Evolutionary conservation across 768 basidiomycete species (phyloP), one percentile per base, ranked within the genome.

Genomic region (Auriscalpium microsporum): DNA sequence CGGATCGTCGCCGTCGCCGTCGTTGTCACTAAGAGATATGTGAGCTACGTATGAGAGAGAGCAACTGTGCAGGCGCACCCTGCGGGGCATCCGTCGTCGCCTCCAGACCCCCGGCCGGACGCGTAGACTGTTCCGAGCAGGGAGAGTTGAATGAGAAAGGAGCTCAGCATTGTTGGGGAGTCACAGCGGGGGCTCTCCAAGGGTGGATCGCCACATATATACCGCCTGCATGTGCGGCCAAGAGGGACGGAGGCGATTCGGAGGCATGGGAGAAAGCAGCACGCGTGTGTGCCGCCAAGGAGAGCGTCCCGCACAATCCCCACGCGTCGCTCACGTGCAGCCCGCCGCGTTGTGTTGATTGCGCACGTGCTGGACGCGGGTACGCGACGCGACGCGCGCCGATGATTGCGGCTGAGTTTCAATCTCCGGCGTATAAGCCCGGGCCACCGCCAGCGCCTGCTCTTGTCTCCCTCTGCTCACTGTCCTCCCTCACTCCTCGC

Each of bases 371-470:
- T 8, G 35, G 51, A 56, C 56, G 58, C 45, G 37, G 16, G 16
- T 14, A 42, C 16, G 21, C 19, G 52, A 56, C 58, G 58, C 54
- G 58, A 53, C 40, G 38, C 37, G 58, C 17, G 48, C 57, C 56
- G 54, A 60, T 60, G 60, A 62, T 59, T 62, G 38, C 14, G 48
- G 59, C 65, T 64, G 65, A 66, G 65, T 66, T 63, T 61, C 53
- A 66, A 66, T 46, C 54, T 45, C 46, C 55, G 54, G 53, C 28
- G 53, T 62, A 60, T 62, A 62, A 60, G 37, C 50, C 59, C 60
- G 54, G 40, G 47, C 16, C 48, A 45, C 53, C 23, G 53, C 47
- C 45, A 45, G 40, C 44, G 33, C 50, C 50, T 45, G 54, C 19
- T 50, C 38, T 23, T 49, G 49, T 49, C 19, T 53, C 23, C 46